A percentile compares a stretch with the other conserved stretches of the same genome.
These are phyloP conservation scores for Botrytis cinerea DNA, from an alignment of 2,329 filamentous ascomycete species.

Conservation along the genomic window DNA sequence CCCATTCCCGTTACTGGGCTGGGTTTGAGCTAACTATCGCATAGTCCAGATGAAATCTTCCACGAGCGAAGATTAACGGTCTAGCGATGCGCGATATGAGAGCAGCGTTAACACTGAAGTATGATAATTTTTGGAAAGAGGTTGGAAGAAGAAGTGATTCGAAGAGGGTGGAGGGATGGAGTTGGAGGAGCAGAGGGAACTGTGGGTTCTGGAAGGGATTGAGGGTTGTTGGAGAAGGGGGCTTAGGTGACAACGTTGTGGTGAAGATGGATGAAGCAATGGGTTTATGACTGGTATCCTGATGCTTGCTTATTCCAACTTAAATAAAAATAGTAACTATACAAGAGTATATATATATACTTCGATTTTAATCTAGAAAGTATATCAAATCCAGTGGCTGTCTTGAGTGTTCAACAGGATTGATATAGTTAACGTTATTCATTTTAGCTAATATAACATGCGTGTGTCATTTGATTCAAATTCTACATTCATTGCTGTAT, in stretches of 20 bases:
- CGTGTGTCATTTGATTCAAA: background rate
- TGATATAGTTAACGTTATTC: background rate
- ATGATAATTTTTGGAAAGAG: background rate
- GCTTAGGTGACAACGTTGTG: background rate
- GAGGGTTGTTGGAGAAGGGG: background rate
- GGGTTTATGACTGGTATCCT: no score
- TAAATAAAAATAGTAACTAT: no score
- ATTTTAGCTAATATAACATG: background rate
- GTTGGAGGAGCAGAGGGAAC: background rate
- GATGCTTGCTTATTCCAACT: background rate
- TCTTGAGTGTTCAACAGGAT: no score
- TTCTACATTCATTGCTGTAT: background rate
- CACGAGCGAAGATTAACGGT: background rate
- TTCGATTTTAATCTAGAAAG: background rate
- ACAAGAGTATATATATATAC: no score
- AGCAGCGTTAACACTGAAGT: background rate
- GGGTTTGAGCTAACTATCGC: no score
- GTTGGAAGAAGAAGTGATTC: background rate
- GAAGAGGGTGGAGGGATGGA: no score
- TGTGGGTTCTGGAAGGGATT: background rate
- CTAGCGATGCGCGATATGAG: background rate
- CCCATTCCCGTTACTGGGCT: no score
- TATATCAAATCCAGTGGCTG: fast-evolving
- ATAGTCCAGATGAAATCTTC: background rate
- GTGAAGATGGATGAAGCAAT: background rate